Evolutionary conservation across 169 alveolate species (phyloP).

Genomic region (Cryptosporidium viatorum): DNA sequence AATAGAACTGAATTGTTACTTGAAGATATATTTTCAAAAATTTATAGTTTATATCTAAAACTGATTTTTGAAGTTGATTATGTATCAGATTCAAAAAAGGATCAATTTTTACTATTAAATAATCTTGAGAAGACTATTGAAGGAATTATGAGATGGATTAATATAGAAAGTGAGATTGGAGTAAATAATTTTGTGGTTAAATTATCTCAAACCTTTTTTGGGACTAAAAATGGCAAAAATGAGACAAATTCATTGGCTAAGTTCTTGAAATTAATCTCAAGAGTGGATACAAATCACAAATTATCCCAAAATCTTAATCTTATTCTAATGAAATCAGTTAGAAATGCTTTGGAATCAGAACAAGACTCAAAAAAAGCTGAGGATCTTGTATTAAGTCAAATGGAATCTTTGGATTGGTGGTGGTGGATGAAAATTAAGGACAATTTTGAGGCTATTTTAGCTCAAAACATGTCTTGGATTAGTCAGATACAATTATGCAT

Average conservation of each 20-base stretch:
- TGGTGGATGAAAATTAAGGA: constrained; percentile 12
- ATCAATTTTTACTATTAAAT: background rate
- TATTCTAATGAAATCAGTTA: background rate
- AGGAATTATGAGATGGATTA: constrained; percentile 33
- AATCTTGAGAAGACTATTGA: background rate
- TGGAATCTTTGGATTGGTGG: constrained; percentile 41
- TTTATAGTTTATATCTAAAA: constrained; percentile 11
- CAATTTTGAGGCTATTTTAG: background rate
- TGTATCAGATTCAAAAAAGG: background rate
- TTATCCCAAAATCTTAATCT: background rate
- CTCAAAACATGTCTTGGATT: background rate
- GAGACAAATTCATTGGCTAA: background rate
- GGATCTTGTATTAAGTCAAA: background rate
- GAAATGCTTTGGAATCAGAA: background rate
- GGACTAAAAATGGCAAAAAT: background rate
- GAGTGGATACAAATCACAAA: background rate
- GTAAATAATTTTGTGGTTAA: background rate
- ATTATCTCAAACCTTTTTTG: background rate
- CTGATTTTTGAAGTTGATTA: background rate
- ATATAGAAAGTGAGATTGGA: background rate
- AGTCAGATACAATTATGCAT: constrained; percentile 6
- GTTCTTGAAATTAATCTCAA: background rate
- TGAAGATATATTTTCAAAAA: background rate
- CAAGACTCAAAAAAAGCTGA: background rate
- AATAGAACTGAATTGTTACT: background rate